Evolutionary conservation across 192 early-diverging fungal species (phyloP), one percentile per base, ranked within the genome.

Genomic region (Diversispora eburnea): DNA sequence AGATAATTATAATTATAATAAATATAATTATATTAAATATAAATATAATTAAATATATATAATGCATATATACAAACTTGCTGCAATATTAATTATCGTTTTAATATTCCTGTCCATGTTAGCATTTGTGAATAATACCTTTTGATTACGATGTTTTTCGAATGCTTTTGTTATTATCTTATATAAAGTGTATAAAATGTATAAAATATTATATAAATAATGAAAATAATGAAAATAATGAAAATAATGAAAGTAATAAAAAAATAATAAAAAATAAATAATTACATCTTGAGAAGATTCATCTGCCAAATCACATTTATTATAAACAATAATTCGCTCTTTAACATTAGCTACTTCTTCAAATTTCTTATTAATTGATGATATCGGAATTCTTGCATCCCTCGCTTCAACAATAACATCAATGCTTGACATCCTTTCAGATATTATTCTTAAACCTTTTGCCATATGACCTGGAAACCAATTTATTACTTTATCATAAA

Each of bases 401-500:
- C 97, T 90, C 2, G 94, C 93, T 79, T 99, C 97, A 41, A 99
- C 86, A 13, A 99, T 82, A 10, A 97, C 81, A 82, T 99, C 94
- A 15, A 92, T 85, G 0, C 85, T 76, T 69, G 86, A 87, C 71
- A 94, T 77, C 54, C 84, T 84, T 67, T 89, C 87, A n/a, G 85
- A 84, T 63, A 94, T 92, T 51, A 91, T 76, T 47, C 91, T 84
- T 17, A 94, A 70, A 5, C 92, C 91, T 68, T 91, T 90, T 65
- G 89, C 90, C 92, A 94, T 94, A 71, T 94, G 92, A 0, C 92
- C 92, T 7, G 92, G 92, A 80, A 92, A 94, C 92, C 92, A 94
- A 75, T 92, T 91, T 67, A 92, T 90, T 49, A 88, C 84, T 69
- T 86, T 81, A 68, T 90, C 90, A 74, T 87, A 84, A 33, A 76